Base-by-base conservation (phyloP, 495 filamentous ascomycete genomes). In the Hypoxylon perforatum region DNA sequence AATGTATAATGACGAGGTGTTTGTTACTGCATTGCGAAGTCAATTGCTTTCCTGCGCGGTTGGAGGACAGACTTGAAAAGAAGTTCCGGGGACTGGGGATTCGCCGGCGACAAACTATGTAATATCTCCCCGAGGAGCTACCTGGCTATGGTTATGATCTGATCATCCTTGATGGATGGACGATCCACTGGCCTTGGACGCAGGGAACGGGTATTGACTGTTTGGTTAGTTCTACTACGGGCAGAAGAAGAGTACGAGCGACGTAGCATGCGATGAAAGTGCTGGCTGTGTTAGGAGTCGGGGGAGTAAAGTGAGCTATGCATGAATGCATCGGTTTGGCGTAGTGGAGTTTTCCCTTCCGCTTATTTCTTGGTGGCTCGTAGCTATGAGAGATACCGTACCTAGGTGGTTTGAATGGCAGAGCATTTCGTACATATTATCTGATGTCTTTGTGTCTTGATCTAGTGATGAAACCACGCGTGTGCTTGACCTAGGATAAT, bases 101-200 rank as follows among this genome's bases (percentile, higher is more conserved):
- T 7, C 14, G 35, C 9, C 35, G 50, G 36, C 35, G 44, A 60
- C 45, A 30, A 46, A 52, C n/a, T 41, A 42, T n/a, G 18, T 25
- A 28, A 48, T 4, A 41, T 14, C 7, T 45, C 3, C 39, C 28
- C 9, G 3, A 5, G 25, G 12, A 18, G 25, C 48, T 51, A 30
- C 4, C n/a, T 46, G 17, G 36, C 46, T 11, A 44, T 5, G 36
- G 41, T 30, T 44, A 19, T 9, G 58, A 47, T 30, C 54, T 25
- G 22, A 22, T 12, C 23, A 35, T 67, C 64, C 64, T 67, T 61
- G 65, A 67, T 49, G 65, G 59, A 68, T 67, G 46, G 15, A 11
- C 2, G 47, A 49, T 49, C 47, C 3, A 12, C n/a, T 28, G 18
- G 58, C 30, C 39, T 21, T 15, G 59, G n/a, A 49, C 42, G 17